Conservation (phyloP, 306 rosid species). For the Albizia julibrissin region DNA sequence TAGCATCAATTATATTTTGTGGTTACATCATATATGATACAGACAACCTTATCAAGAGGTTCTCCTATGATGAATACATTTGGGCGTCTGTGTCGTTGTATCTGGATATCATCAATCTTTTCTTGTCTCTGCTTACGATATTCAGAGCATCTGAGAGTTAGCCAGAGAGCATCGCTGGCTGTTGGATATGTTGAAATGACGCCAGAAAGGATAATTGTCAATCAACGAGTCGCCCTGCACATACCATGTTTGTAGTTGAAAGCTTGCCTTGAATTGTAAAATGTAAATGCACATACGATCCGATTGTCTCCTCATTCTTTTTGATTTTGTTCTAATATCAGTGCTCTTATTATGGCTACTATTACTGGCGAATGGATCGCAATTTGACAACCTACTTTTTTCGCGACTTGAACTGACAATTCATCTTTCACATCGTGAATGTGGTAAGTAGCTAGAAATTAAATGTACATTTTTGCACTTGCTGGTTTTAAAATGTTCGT, state of each 20-base stretch:
- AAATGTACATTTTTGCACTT: neutral
- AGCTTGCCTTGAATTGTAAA: conserved; percentile 23
- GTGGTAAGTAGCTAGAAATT: neutral
- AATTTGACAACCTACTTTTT: neutral
- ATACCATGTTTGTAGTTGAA: neutral
- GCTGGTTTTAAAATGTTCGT: neutral
- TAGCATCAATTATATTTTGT: conserved; percentile 78
- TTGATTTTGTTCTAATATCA: neutral
- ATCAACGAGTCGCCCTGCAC: conserved; percentile 6
- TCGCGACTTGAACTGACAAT: neutral
- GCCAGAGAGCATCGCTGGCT: conserved; percentile 9
- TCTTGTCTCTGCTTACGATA: conserved; percentile 62
- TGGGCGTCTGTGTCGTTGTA: conserved; percentile 86
- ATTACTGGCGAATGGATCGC: neutral
- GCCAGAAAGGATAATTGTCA: neutral
- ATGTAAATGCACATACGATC: neutral
- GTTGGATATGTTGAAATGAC: neutral
- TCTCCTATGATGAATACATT: conserved; percentile 76
- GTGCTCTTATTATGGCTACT: neutral
- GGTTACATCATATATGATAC: conserved; percentile 89
- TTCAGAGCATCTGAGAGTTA: conserved; percentile 60
- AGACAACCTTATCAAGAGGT: conserved; percentile 82
- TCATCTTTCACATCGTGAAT: neutral
- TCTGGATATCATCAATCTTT: conserved; percentile 84
- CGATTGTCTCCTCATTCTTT: neutral